Conservation (phyloP, 75 land plant species). For the Picea sitchensis region DNA sequence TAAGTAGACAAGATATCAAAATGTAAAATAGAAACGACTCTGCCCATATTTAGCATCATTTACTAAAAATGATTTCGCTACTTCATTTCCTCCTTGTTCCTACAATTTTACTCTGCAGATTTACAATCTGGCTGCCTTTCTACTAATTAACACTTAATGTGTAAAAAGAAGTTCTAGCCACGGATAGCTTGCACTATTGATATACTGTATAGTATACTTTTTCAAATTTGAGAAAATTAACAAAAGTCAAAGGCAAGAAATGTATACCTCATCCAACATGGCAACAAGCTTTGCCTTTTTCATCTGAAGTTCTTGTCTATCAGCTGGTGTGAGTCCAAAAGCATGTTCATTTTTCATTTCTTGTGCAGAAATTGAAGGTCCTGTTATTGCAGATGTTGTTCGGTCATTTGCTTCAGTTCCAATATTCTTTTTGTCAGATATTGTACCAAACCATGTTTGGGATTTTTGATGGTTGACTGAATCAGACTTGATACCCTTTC, state of each 20-base stretch:
- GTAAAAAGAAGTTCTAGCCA: too few species aligned
- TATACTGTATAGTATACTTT: too few species aligned
- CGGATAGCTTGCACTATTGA: too few species aligned
- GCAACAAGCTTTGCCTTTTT: slow-evolving; percentile 36
- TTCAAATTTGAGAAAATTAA: neutral
- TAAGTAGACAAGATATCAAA: too few species aligned
- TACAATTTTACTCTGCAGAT: too few species aligned
- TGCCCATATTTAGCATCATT: too few species aligned
- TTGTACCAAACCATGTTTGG: neutral
- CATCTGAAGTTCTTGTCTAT: slow-evolving; percentile 31
- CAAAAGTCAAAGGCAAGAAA: neutral
- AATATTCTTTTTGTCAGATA: slow-evolving; percentile 1
- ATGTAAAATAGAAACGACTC: too few species aligned
- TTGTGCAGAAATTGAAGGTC: neutral
- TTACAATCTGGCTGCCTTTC: too few species aligned
- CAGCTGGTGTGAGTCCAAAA: slow-evolving; percentile 13
- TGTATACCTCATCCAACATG: slow-evolving; percentile 43
- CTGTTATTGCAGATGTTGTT: neutral
- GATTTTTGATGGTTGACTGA: neutral
- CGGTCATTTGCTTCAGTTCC: neutral
- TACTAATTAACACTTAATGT: too few species aligned
- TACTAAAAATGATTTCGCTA: too few species aligned
- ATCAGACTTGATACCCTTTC: slow-evolving; percentile 15
- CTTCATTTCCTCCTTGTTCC: too few species aligned
- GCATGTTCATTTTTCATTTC: slow-evolving; percentile 4